Evolutionary conservation across 2,329 filamentous ascomycete species (phyloP).

Genomic region (Hypocrella siamensis): DNA sequence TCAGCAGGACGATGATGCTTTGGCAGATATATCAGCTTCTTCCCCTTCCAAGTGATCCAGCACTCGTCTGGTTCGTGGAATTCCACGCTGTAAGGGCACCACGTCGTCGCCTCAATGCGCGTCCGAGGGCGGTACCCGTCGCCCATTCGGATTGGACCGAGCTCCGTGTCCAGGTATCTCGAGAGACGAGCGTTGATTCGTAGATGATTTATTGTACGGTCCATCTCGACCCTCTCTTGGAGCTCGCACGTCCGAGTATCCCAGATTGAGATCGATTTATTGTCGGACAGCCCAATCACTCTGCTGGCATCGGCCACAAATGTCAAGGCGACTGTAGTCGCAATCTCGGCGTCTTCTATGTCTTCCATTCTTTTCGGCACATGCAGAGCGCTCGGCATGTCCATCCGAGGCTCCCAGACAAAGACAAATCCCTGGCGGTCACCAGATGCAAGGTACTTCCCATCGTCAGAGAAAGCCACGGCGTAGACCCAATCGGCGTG

Average conservation of each 20-base stretch:
- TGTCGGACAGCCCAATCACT: not conserved
- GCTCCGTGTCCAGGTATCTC: not conserved
- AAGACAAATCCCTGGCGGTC: not conserved
- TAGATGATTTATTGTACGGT: not conserved
- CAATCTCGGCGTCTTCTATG: not conserved
- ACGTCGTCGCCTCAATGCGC: not conserved
- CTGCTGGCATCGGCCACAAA: not conserved
- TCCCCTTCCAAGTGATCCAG: not conserved
- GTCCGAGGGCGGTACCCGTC: not conserved
- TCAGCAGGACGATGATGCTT: not conserved
- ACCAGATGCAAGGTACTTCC: too few relatives aligned
- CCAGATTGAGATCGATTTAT: not conserved
- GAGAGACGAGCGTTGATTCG: not conserved
- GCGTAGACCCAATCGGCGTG: too few relatives aligned
- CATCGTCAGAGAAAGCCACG: too few relatives aligned
- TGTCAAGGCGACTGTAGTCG: too few relatives aligned
- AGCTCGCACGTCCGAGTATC: not conserved
- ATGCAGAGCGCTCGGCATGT: not conserved
- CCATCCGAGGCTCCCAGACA: not conserved
- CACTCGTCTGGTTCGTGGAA: not conserved
- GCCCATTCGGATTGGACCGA: not conserved
- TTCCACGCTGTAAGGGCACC: not conserved
- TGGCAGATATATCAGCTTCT: not conserved
- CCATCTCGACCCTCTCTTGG: not conserved
- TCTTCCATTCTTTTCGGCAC: not conserved